Percentiles rank a stretch among this genome's conserved stretches.
These are phyloP conservation scores for Takakia lepidozioides DNA, from an alignment of 225 moss, liverwort and hornwort genomes.

Conservation along the genomic window DNA sequence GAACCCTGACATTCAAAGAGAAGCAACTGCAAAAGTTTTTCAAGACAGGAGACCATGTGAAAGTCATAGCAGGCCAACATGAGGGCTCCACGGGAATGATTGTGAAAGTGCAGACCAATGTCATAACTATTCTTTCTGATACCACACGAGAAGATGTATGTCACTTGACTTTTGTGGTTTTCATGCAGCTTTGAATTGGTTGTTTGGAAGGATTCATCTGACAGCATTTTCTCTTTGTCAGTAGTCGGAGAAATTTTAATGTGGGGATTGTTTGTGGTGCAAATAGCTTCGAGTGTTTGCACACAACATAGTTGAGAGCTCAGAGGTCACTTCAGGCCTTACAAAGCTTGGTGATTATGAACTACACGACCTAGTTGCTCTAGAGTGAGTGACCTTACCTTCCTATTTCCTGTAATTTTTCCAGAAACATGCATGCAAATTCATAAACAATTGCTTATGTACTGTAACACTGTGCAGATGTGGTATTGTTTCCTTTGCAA, in stretches of 20 bases:
- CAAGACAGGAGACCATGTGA: constrained; percentile 93
- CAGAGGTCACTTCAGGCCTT: constrained; percentile 89
- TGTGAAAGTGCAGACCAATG: constrained; percentile 69
- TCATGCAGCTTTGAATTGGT: too few relatives aligned
- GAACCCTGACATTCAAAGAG: constrained; percentile 74
- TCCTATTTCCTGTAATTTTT: background rate
- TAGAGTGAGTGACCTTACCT: constrained; percentile 53
- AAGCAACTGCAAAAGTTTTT: constrained; percentile 88
- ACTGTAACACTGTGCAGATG: background rate
- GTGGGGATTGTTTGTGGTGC: constrained; percentile 1
- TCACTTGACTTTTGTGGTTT: too few relatives aligned
- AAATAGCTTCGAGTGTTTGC: constrained; percentile 88
- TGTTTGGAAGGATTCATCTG: background rate
- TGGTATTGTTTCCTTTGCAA: background rate
- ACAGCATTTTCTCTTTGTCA: background rate
- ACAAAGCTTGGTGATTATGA: constrained; percentile 92
- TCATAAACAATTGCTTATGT: constrained; percentile 2
- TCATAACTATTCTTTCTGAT: constrained; percentile 82
- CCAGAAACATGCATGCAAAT: background rate
- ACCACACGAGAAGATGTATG: constrained; percentile 92
- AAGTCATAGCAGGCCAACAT: constrained; percentile 80
- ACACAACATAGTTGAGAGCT: constrained; percentile 86
- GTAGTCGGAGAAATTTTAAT: background rate
- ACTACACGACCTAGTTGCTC: constrained; percentile 88
- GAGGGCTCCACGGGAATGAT: constrained; percentile 98